Evolutionary conservation across 139 green algal genomes (phyloP).

Genomic region (Medakamo hakoo): DNA sequence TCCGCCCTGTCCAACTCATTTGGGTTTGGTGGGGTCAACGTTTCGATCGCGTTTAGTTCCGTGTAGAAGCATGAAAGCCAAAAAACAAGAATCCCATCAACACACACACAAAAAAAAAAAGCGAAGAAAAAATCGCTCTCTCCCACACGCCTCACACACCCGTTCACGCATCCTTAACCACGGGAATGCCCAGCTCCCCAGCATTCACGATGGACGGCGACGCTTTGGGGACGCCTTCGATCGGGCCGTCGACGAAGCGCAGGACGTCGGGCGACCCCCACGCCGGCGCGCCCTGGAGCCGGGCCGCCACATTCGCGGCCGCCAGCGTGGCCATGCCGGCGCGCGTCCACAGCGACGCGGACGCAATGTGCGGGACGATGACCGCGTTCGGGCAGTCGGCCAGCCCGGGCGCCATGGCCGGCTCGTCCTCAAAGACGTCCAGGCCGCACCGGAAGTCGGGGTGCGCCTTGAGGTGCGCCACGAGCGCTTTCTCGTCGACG

Average conservation of each 20-base stretch:
- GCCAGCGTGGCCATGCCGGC: slow-evolving; percentile 85
- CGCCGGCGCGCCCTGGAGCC: slow-evolving; percentile 47
- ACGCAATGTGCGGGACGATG: slow-evolving; percentile 96
- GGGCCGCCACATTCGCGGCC: slow-evolving; percentile 74
- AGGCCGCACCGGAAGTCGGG: slow-evolving; percentile 71
- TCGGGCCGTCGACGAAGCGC: slow-evolving; percentile 69
- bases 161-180: background rate
- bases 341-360: slow-evolving; percentile 79
- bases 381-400: slow-evolving; percentile 80
- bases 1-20: slow-evolving; percentile 80
- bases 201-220: slow-evolving; percentile 90
- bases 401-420: slow-evolving; percentile 83
- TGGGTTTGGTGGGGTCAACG: slow-evolving; percentile 90
- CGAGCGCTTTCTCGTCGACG: slow-evolving; percentile 85
- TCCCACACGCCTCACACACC: background rate
- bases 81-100: too few species aligned
- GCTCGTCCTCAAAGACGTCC: slow-evolving; percentile 98
- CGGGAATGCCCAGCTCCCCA: slow-evolving; percentile 59
- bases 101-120: background rate
- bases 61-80: too few species aligned
- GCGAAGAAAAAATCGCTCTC: background rate
- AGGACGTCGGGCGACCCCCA: slow-evolving; percentile 58
- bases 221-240: slow-evolving; percentile 52
- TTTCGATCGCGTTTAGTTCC: slow-evolving; percentile 60
- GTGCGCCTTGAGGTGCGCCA: slow-evolving; percentile 82